Evolutionary conservation across 805 yeast species (phyloP).

Genomic region (Peterozyma toletana): DNA sequence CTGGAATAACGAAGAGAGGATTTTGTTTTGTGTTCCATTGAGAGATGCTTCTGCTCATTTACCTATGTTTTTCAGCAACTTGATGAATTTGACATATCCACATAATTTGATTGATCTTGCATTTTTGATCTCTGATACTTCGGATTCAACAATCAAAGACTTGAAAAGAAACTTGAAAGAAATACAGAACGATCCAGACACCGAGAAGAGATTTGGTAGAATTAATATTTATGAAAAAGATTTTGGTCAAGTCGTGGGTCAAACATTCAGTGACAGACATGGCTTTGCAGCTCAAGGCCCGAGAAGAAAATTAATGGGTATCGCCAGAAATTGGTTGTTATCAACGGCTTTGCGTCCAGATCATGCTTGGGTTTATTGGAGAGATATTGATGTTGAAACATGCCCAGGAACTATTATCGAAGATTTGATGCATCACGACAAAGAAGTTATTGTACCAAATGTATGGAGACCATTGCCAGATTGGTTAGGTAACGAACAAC

Average conservation of each 20-base stretch:
- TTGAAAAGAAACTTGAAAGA: slow-evolving; percentile 50
- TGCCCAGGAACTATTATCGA: slow-evolving; percentile 77
- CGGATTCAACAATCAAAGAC: slow-evolving; percentile 77
- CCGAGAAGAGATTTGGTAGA: slow-evolving; percentile 59
- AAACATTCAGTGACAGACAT: slow-evolving; percentile 83
- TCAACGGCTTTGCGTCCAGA: slow-evolving; percentile 79
- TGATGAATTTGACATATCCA: slow-evolving; percentile 77
- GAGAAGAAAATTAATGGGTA: slow-evolving; percentile 86
- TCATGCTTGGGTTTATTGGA: slow-evolving; percentile 93
- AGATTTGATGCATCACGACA: slow-evolving; percentile 83
- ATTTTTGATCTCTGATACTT: slow-evolving; percentile 82
- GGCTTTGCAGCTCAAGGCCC: slow-evolving; percentile 94
- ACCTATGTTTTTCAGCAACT: slow-evolving; percentile 82
- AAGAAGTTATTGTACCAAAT: slow-evolving; percentile 87
- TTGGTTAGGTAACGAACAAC: slow-evolving; percentile 75
- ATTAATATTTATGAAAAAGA: slow-evolving; percentile 85
- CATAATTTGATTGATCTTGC: slow-evolving; percentile 77
- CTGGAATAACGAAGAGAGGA: slow-evolving; percentile 73
- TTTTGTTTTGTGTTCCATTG: slow-evolving; percentile 80
- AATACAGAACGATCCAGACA: slow-evolving; percentile 60
- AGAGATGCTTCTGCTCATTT: slow-evolving; percentile 89
- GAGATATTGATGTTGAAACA: slow-evolving; percentile 90
- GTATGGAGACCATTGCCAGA: slow-evolving; percentile 85
- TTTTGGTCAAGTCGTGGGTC: slow-evolving; percentile 88
- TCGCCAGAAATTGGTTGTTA: slow-evolving; percentile 89